These are phyloP conservation scores for Asclepias syriaca DNA, from an alignment of 257 asterid species.

Conservation along the genomic window DNA sequence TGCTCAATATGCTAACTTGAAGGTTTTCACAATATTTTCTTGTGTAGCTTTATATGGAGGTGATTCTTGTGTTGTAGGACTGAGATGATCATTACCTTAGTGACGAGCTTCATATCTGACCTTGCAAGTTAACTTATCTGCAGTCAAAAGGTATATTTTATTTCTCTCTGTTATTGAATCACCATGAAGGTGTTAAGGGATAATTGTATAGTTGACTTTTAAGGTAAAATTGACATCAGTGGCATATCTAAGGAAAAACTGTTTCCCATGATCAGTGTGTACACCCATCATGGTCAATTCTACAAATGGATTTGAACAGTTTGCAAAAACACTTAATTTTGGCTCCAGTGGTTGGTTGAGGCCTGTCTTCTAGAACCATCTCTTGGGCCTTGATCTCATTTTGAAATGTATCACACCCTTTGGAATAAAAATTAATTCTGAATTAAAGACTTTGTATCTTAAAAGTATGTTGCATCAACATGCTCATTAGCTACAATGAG, in stretches of 20 bases:
- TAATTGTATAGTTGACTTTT: not conserved
- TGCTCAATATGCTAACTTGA: not conserved
- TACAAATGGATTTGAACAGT: too few species aligned
- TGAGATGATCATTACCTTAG: constrained; percentile 17
- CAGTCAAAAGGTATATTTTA: constrained; percentile 16
- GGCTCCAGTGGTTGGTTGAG: too few species aligned
- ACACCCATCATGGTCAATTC: too few species aligned
- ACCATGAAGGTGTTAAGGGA: not conserved
- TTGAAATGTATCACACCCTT: not conserved
- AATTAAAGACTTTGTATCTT: not conserved
- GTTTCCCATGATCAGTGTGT: not conserved
- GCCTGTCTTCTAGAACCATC: too few species aligned
- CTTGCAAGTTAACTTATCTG: constrained; percentile 21
- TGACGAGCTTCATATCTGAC: constrained; percentile 22
- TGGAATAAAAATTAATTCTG: not conserved
- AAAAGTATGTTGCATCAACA: not conserved
- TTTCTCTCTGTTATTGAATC: not conserved
- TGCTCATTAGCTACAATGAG: not conserved
- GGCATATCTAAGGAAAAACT: not conserved
- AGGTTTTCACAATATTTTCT: not conserved
- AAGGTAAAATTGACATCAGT: not conserved
- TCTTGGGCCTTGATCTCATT: too few species aligned
- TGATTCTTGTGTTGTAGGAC: constrained; percentile 15
- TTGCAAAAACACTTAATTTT: too few species aligned
- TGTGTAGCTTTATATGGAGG: not conserved